phyloP scores from a whole-genome alignment of 345 rosid species.

The Eucalyptus shirleyi region DNA sequence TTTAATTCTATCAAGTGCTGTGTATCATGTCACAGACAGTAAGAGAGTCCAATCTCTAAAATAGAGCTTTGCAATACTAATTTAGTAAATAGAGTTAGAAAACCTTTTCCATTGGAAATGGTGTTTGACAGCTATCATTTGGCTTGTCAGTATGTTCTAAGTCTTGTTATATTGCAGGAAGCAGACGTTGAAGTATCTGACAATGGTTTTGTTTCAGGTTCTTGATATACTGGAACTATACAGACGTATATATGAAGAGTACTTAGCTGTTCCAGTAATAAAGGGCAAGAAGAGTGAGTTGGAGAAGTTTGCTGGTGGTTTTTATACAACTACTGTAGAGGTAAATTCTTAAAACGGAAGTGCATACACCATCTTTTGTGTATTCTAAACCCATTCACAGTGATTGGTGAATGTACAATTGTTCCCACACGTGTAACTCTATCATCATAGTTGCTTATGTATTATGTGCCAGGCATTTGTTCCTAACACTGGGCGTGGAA shows the following conservation, averaged over 20 bases:
- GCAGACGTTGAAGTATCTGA: neutral
- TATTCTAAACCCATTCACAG: neutral
- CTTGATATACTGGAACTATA: conserved; percentile 79
- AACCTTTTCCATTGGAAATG: neutral
- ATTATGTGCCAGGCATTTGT: conserved; percentile 66
- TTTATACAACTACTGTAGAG: conserved; percentile 97
- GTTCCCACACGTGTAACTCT: neutral
- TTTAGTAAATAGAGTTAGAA: neutral
- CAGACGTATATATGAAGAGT: conserved; percentile 79
- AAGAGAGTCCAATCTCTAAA: neutral
- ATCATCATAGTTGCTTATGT: neutral
- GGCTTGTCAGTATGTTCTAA: neutral
- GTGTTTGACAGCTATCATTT: neutral
- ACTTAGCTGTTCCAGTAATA: conserved; percentile 79
- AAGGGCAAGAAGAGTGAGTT: conserved; percentile 95
- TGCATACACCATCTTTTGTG: neutral
- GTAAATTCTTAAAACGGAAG: conserved; percentile 6
- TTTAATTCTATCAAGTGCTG: neutral
- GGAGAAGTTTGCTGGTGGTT: conserved; percentile 99
- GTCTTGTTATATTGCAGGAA: neutral
- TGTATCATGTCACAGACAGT: neutral
- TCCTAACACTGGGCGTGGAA: conserved; percentile 95
- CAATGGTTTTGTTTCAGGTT: conserved; percentile 18
- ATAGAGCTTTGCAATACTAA: neutral
- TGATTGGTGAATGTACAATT: neutral